Percentiles rank a stretch among this genome's conserved stretches.
These are phyloP conservation scores for Ceratobasidium theobromae DNA, from an alignment of 1,284 basidiomycete genomes.

Conservation along the genomic window DNA sequence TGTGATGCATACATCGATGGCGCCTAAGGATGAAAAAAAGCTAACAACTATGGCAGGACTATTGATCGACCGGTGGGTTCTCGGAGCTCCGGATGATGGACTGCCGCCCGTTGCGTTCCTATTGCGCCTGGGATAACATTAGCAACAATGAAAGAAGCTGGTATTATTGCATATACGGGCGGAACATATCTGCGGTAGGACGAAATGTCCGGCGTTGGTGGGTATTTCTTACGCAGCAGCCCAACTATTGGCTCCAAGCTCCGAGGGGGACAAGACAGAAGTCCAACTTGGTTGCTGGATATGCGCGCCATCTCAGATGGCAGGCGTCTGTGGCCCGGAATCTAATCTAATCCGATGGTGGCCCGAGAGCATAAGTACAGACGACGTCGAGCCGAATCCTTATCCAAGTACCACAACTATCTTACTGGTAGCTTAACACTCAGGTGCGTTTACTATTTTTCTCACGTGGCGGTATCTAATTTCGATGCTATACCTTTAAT, in stretches of 20 bases:
- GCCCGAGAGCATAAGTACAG: slow-evolving; percentile 22
- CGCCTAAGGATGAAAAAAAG: no score
- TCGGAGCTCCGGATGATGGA: no score
- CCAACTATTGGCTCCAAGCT: background rate
- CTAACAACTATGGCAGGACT: no score
- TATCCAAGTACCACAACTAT: slow-evolving; percentile 18
- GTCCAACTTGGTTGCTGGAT: background rate
- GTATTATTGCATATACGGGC: background rate
- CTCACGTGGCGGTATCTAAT: slow-evolving; percentile 23
- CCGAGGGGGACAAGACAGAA: background rate
- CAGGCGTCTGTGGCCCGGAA: slow-evolving; percentile 3
- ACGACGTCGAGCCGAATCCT: slow-evolving; percentile 21
- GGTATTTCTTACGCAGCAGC: background rate
- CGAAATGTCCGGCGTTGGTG: background rate
- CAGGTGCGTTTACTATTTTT: slow-evolving; percentile 28
- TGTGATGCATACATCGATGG: no score
- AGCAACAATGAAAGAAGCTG: background rate
- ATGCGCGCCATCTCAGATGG: background rate
- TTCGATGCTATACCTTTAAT: background rate
- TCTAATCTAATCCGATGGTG: slow-evolving; percentile 9
- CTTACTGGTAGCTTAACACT: slow-evolving; percentile 23
- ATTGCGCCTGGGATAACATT: no score
- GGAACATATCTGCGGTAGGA: background rate
- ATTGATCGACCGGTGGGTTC: no score
- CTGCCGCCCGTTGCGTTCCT: no score